A percentile compares a stretch with the other conserved stretches of the same genome.
phyloP scores from a whole-genome alignment of 108 stramenopile genomes.

The Stephanodiscus minutulus region DNA sequence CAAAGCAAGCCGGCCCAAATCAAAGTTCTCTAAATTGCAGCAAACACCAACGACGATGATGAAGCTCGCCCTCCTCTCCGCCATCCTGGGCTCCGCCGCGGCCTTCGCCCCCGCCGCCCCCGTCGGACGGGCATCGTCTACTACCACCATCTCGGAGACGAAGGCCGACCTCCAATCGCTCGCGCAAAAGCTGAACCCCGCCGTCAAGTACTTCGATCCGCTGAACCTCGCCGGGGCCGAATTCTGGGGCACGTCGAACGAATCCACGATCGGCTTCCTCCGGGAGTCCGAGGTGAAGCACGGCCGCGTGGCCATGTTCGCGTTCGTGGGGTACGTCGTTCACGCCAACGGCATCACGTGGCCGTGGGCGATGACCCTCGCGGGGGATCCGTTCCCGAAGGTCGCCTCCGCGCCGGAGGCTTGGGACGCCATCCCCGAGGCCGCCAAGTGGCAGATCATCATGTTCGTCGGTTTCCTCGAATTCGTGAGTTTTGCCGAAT shows the following conservation, averaged over 20 bases:
- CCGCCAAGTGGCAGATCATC: no score
- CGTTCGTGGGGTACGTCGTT: constrained; percentile 62
- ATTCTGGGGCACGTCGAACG: constrained; percentile 47
- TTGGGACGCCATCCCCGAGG: no score
- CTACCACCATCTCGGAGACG: constrained; percentile 21
- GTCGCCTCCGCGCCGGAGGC: no score
- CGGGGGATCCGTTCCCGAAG: no score
- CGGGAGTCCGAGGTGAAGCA: constrained; percentile 59
- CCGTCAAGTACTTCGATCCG: constrained; percentile 48
- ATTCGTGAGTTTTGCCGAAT: no score
- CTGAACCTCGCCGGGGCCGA: constrained; percentile 46
- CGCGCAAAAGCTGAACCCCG: constrained; percentile 44
- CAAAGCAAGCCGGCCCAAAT: no score
- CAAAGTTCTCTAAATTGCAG: no score
- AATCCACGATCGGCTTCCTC: constrained; percentile 53
- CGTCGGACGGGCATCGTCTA: not conserved
- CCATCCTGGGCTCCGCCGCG: constrained; percentile 24
- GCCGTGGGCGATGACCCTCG: no score
- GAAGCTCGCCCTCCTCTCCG: constrained; percentile 33
- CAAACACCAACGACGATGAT: constrained; percentile 8
- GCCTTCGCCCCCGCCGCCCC: constrained; percentile 35
- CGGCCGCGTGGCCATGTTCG: constrained; percentile 58
- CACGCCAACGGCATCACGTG: constrained; percentile 54
- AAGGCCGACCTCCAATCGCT: constrained; percentile 44
- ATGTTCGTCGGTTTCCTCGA: no score